Base-by-base conservation (phyloP, 1,139 yeast species). In the Pichia cactophila region DNA sequence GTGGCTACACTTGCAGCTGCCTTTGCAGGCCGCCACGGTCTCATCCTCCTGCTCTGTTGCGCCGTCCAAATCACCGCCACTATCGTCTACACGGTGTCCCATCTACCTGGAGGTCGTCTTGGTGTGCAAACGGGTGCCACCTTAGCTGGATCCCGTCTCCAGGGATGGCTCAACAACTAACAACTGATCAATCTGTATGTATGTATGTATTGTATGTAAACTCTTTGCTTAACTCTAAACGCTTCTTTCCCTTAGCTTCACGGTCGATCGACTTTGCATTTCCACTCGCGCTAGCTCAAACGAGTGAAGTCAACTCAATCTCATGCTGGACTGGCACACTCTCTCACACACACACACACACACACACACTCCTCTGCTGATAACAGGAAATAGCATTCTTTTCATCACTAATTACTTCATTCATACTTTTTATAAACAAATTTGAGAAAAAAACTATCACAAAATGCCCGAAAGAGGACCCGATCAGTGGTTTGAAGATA, bases 401-500 rank as follows among this genome's bases (percentile, higher is more conserved):
- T 20, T 20, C 20, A 20, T 20, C 20, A 20, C 20, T 20, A 20
- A 28, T 10, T 4, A 8, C 8, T 28, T 28, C 31, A 28, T 28
- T 28, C 11, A 9, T 28, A 8, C 8, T 61, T 70, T 29, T 75
- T 59, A 59, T 9, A 26, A n/a, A 9, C 11, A 31, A 28, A 31
- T 12, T 9, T 31, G 14, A 10, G n/a, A 14, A 26, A 16, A 26
- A 17, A n/a, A 31, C 33, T 29, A n/a, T 35, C 38, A n/a, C 16
- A 48, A 37, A 17, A 54, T 54, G 57, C 50, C 77, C 42, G 90
- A 84, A 65, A 73, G 92, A 70, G 95, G 95, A 46, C 97, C 97
- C 36, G 97, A 90, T 61, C 88, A 83, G 61, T 92, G 98, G 98
- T 77, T 92, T 54, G 97, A 90, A 66, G 92, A 87, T 61, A 86